A percentile compares a stretch with the other conserved stretches of the same genome.
Evolutionary conservation across 2,329 filamentous ascomycete genomes (phyloP).

Genomic region (Pseudocercospora fijiensis): DNA sequence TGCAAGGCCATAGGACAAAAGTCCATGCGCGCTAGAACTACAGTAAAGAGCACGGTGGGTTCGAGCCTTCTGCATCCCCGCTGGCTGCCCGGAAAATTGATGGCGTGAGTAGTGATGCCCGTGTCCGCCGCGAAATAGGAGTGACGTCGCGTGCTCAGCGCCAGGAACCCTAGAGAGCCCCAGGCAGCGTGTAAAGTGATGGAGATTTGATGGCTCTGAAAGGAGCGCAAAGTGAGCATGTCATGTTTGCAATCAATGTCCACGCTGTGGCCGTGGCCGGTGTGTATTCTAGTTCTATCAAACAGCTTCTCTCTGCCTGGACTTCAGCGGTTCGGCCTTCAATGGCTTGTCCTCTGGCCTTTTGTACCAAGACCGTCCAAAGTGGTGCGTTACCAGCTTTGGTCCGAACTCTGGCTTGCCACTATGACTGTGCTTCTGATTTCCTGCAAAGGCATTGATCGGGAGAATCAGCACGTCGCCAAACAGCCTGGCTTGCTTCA

Average conservation of each 20-base stretch:
- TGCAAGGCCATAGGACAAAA: not conserved
- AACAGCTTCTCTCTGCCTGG: not conserved
- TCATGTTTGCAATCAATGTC: not conserved
- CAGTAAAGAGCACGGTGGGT: not conserved
- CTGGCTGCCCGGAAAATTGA: too few species aligned
- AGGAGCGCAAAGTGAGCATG: not conserved
- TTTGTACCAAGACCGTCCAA: not conserved
- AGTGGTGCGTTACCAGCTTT: not conserved
- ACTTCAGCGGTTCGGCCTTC: not conserved
- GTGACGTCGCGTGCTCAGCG: too few species aligned
- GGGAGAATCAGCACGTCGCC: conserved; percentile 26
- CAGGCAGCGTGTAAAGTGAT: too few species aligned
- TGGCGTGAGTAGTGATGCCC: not conserved
- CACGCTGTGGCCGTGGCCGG: too few species aligned
- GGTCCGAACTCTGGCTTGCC: not conserved
- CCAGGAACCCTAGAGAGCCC: too few species aligned
- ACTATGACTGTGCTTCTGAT: not conserved
- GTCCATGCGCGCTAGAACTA: not conserved
- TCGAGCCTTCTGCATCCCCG: not conserved
- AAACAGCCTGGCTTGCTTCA: conserved; percentile 13
- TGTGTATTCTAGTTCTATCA: too few species aligned
- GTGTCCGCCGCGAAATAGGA: not conserved
- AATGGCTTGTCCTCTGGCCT: not conserved
- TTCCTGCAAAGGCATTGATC: conserved; percentile 22
- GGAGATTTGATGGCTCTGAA: not conserved